Base-by-base conservation (phyloP, 2,329 filamentous ascomycete species). In the Pseudopithomyces chartarum region DNA sequence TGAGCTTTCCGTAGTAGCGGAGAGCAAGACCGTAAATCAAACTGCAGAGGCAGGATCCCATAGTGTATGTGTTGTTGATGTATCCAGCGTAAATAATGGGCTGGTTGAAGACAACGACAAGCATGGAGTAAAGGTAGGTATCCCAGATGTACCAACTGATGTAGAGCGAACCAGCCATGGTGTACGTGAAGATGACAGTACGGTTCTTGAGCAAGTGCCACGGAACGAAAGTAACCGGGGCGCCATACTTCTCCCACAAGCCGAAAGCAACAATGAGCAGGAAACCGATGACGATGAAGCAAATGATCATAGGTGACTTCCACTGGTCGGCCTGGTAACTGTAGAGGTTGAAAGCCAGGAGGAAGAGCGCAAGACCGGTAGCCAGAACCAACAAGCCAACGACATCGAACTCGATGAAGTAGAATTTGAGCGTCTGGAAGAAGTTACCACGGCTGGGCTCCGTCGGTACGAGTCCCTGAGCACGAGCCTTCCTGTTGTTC, bases 301-400 rank as follows among this genome's bases (percentile, higher is more conserved):
- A 71, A 62, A 81, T 76, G 60, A 81, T 78, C 54, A 73, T 60
- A 6, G 68, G 63, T 3, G 74, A 70, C 6, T 57, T 65, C 77
- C 77, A 80, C 15, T 60, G 53, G 52, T 68, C 46, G 47, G 60
- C 65, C 67, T 62, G 69, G 48, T 65, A 64, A 2, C 70, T 63
- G 64, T 73, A 74, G 33, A 92, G 79, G 40, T 81, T 87, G 73
- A 92, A 87, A 2, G 89, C 85, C 10, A 92, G 82, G 15, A 92
- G 78, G 69, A 92, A 86, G 15, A 91, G 76, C 0, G 84, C 79
- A 54, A 90, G 82, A 6, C 87, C 89, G 1, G 78, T 79, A 1
- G 83, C 81, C 47, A 90, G 79, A 6, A 90, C 77, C 19, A 90
- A 54, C 19, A 89, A 76, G 13, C 89, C 88, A 4, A 86, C 48